Conservation (phyloP, 1,139 yeast species). For the Suhomyces wounanorum region DNA sequence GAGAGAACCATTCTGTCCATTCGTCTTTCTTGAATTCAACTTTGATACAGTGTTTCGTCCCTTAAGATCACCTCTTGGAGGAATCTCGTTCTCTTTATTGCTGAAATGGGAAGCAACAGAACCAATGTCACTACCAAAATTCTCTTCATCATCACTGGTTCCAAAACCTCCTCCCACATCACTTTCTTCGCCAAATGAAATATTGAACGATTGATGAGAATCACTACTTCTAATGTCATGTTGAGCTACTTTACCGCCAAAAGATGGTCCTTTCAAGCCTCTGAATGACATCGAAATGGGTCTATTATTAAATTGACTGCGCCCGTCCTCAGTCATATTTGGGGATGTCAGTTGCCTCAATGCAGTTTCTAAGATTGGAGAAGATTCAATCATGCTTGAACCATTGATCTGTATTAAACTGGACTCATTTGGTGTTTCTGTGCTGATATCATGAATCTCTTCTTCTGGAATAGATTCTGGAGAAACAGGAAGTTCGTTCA, state of each 20-base stretch:
- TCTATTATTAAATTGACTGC: slow-evolving; percentile 30
- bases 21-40: background rate
- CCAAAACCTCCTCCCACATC: slow-evolving; percentile 20
- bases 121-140: slow-evolving; percentile 11
- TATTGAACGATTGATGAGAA: slow-evolving; percentile 48
- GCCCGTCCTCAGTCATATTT: slow-evolving; percentile 15
- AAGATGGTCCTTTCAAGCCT: slow-evolving; percentile 62
- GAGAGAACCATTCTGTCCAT: slow-evolving; percentile 1
- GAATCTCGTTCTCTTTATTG: slow-evolving; percentile 11
- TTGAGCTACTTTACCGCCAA: slow-evolving; percentile 38
- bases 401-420: slow-evolving; percentile 13
- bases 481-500: background rate
- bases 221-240: slow-evolving; percentile 36
- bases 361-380: slow-evolving; percentile 30
- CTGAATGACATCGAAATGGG: slow-evolving; percentile 71
- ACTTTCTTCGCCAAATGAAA: slow-evolving; percentile 36
- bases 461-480: background rate
- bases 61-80: background rate
- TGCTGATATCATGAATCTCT: background rate
- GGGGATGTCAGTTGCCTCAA: slow-evolving; percentile 15
- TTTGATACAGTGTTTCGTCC: background rate
- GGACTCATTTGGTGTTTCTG: slow-evolving; percentile 2
- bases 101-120: slow-evolving; percentile 8
- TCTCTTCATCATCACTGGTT: slow-evolving; percentile 23
- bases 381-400: slow-evolving; percentile 15